Percentiles rank a stretch among this genome's conserved stretches.
Evolutionary conservation across 805 yeast species (phyloP).

Genomic region (Ascoidea rubescens): DNA sequence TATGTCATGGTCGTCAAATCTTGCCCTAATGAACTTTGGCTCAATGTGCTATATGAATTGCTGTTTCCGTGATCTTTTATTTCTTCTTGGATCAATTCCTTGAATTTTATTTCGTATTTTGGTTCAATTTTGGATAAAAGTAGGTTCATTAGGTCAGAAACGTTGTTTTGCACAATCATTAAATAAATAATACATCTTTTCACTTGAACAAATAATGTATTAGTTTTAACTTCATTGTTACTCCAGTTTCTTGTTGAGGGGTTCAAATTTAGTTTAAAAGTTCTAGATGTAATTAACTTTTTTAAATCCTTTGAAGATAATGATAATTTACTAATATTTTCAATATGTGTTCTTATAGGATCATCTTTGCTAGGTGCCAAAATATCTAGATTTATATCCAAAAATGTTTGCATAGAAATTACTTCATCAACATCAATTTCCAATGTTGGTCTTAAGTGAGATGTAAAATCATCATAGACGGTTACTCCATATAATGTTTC

Average conservation of each 20-base stretch:
- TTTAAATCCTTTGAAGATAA: constrained; percentile 17
- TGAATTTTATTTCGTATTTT: constrained; percentile 55
- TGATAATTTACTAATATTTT: neutral
- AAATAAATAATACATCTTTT: constrained; percentile 75
- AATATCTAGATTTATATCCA: constrained; percentile 26
- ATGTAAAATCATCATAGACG: constrained; percentile 56
- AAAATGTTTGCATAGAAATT: constrained; percentile 26
- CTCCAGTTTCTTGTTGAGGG: constrained; percentile 3
- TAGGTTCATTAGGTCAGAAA: constrained; percentile 51
- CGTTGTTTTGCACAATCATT: constrained; percentile 64
- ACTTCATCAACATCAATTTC: constrained; percentile 31
- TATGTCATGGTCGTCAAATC: constrained; percentile 38
- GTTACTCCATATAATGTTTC: constrained; percentile 48
- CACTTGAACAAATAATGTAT: constrained; percentile 54
- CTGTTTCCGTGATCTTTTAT: constrained; percentile 24
- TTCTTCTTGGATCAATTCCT: constrained; percentile 38
- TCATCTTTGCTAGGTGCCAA: constrained; percentile 34
- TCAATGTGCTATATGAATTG: constrained; percentile 26
- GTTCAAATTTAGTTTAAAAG: constrained; percentile 28
- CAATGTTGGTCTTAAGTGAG: constrained; percentile 27
- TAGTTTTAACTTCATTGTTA: constrained; percentile 40
- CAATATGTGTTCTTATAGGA: constrained; percentile 18
- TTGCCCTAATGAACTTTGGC: constrained; percentile 33
- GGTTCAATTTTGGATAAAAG: constrained; percentile 53
- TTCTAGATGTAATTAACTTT: constrained; percentile 29